Base-by-base conservation (phyloP, 2,329 filamentous ascomycete species). In the Thielaviopsis ethacetica region DNA sequence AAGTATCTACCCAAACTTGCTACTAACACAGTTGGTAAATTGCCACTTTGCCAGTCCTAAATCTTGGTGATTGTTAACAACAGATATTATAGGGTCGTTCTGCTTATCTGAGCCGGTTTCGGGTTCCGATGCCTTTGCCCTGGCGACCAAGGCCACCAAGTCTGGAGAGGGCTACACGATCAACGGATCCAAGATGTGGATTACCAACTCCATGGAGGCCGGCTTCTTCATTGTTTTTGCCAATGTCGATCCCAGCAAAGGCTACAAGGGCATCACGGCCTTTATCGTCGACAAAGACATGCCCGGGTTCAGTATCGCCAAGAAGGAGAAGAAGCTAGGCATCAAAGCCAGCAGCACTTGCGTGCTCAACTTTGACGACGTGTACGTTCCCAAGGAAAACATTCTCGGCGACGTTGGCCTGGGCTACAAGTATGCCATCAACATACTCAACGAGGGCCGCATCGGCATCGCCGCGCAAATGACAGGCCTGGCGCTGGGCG, bases 281-380 rank as follows among this genome's bases (percentile, higher is more conserved):
- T 98, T 98, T 70, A 76, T 98, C 62, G 84, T 97, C 50, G 91
- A 96, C 73, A 96, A 95, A 77, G 85, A 78, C 67, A 87, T 82
- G 55, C 84, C 85, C 59, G 93, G 93, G 38, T 96, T 98, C 77
- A 84, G 82, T 62, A 94, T 98, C 67, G 90, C 93, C 49, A 98
- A 98, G 82, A 98, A 98, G 78, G 93, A 98, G 79, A 97, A 97
- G 85, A 98, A 98, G 78, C 84, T 98, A 54, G 93, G 93, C 61
- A 98, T 98, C 75, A 85, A 82, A 68, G 93, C 93, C 58, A 94
- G 88, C 74, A 94, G 88, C 75, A 98, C 93, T 34, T 98, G 93
- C 72, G 91, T 96, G 63, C 79, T 98, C 71, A 97, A 88, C 78
- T 95, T 98, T 66, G 93, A 98, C 72, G 93, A 98, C 67, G 90